Evolutionary conservation across 2,329 filamentous ascomycete species (phyloP), one percentile per base, ranked within the genome.

Genomic region (Diaporthe aspalathi): DNA sequence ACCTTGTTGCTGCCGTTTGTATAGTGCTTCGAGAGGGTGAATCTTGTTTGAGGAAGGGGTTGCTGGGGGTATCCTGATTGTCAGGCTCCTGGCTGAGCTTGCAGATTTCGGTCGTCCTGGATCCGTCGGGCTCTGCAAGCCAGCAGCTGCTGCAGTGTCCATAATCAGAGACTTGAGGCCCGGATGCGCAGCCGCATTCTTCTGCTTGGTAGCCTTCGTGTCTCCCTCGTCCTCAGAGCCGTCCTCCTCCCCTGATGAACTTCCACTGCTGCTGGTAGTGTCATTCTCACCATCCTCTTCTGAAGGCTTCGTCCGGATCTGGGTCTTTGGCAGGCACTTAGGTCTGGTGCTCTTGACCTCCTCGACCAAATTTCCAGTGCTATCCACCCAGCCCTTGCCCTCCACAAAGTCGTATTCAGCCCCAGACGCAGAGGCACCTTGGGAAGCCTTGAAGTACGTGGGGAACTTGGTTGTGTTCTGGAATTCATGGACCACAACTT

Each of bases 11-110:
- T 89, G 82, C 5, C 90, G 90, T 83, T 98, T 98, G 86, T 97
- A 99, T 2, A 98, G 88, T 0, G 94, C 94, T 83, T 98, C 95
- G 1, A 98, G 87, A 0, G 96, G 95, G 76, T 98, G 95, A 0
- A 97, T 84, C 73, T 88, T 84, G 65, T 80, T 74, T 3, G 79
- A 73, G 7, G 84, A 84, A 68, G 81, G 73, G 24, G 84, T 82
- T 35, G 81, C 38, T 27, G 79, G 82, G 20, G 86, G 86, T 70
- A 89, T 88, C 76, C 86, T 86, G 79, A 91, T 88, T 32, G 84
- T 86, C 53, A 91, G 80, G 75, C 82, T 85, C 72, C 81, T 84
- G 43, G 83, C 78, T 14, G 87, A 88, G 57, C 84, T 80, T 4
- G 87, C 85, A 1, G 88, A 89, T 73, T 84, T 84, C 29, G 86